phyloP scores from a whole-genome alignment of 306 rosid species.

The Amphicarpaea edgeworthii region DNA sequence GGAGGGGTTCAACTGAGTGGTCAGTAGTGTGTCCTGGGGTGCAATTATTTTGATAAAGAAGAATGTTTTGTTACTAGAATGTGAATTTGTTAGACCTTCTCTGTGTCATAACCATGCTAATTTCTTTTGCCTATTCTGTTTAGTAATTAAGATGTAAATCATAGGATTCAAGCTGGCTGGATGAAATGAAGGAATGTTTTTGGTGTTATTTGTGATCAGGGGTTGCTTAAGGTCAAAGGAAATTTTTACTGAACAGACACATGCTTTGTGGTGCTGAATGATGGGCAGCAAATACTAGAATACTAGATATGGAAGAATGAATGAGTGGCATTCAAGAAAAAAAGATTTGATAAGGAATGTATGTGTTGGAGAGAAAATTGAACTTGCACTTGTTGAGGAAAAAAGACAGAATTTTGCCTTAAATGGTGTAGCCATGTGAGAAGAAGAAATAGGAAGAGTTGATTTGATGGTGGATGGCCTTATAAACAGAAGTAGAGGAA shows the following conservation, averaged over 20 bases:
- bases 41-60: conserved; percentile 1
- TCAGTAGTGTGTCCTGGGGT: conserved; percentile 8
- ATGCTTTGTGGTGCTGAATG: neutral
- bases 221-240: neutral
- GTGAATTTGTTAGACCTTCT: conserved; percentile 11
- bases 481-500: conserved; percentile 15
- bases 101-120: neutral
- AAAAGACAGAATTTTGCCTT: conserved; percentile 7
- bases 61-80: neutral
- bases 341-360: neutral
- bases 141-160: conserved; percentile 14
- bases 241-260: conserved; percentile 4
- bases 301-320: conserved; percentile 12
- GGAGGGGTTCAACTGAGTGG: conserved; percentile 22
- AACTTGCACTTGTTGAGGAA: conserved; percentile 9
- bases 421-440: neutral
- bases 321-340: neutral
- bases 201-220: conserved; percentile 14
- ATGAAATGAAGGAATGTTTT: conserved; percentile 15
- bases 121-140: neutral
- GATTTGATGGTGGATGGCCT: neutral
- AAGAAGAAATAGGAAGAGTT: neutral
- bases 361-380: neutral
- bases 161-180: neutral
- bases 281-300: neutral